Conservation (phyloP, 2,329 filamentous ascomycete genomes). For the Neofusicoccum ribis region DNA sequence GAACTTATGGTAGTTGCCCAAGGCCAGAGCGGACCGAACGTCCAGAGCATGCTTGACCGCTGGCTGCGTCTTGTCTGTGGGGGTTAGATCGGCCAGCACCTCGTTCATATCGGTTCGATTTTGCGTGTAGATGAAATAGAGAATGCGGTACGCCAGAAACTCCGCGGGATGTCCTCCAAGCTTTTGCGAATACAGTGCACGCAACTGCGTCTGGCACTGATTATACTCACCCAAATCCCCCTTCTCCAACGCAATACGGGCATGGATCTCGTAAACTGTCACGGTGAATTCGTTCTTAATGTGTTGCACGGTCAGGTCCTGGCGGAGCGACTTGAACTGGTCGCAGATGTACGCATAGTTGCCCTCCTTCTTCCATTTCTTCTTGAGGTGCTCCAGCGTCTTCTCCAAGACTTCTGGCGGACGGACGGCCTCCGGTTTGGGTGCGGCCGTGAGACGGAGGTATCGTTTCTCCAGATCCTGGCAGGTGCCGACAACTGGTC, state of each 20-base stretch:
- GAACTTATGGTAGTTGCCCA: conserved; percentile 97
- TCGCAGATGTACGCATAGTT: conserved; percentile 99
- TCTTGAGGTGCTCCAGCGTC: conserved; percentile 84
- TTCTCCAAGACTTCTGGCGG: conserved; percentile 77
- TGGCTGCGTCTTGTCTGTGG: conserved; percentile 85
- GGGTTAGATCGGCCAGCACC: conserved; percentile 96
- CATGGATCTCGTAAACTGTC: conserved; percentile 94
- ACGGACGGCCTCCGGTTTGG: conserved; percentile 84
- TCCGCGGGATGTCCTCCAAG: conserved; percentile 88
- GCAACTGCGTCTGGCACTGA: conserved; percentile 98
- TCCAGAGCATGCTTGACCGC: conserved; percentile 88
- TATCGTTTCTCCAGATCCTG: conserved; percentile 89
- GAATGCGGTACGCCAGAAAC: conserved; percentile 98
- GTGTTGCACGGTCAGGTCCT: conserved; percentile 96
- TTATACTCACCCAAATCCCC: conserved; percentile 99
- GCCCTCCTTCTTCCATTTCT: conserved; percentile 89
- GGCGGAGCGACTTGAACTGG: conserved; percentile 97
- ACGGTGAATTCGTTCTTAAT: conserved; percentile 97
- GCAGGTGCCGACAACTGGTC: conserved; percentile 83
- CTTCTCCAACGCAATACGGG: conserved; percentile 95
- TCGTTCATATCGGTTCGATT: conserved; percentile 98
- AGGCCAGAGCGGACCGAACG: conserved; percentile 85
- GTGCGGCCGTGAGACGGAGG: conserved; percentile 86
- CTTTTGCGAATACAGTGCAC: conserved; percentile 83
- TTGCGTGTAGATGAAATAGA: conserved; percentile 99